Base-by-base conservation (phyloP, 2,329 filamentous ascomycete genomes). In the Colletotrichum sp. region DNA sequence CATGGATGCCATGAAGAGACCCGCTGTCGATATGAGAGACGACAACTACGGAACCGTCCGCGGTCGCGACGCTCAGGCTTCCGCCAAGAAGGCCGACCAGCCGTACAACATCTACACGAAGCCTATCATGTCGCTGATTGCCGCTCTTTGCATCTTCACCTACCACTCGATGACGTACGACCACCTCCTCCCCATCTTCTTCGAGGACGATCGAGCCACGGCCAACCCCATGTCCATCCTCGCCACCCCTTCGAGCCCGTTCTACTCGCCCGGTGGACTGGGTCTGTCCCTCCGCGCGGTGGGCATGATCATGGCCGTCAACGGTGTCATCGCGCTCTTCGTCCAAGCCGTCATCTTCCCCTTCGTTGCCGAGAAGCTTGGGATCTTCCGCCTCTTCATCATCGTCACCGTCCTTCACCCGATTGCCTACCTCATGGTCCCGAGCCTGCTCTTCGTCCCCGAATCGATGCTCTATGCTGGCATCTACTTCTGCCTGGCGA, bases 131-230 rank as follows among this genome's bases (percentile, higher is more conserved):
- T 93, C 94, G 83, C 91, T 98, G 69, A 92, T 97, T 52, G 81
- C 95, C n/a, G 94, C 96, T 2, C 87, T 98, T 64, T 95, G 94
- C 60, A 95, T 98, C 77, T 98, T 98, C 86, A 97, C 95, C 6
- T 98, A 98, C 83, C 96, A 98, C 85, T 95, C 94, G 48, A 98
- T 98, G 96, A 96, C 94, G 1, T 98, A 95, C 84, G 96, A 98
- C 81, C 95, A 98, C 82, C 90, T 98, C 1, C 89, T 98, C 70
- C 96, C 96, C 9, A 98, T 98, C 75, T 98, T 98, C 85, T 92
- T 98, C 67, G 96, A 98, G 83, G 96, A 98, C 80, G 89, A 92
- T 55, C 90, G 91, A 34, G 86, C 84, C 77, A 82, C 84, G 30
- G 81, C 43, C 65, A 66, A 61, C 48, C 70, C 86, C 61, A 83